Percentiles rank a stretch among this genome's conserved stretches.
Evolutionary conservation across 257 asterid species (phyloP).

Genomic region (Leonotis leonurus): DNA sequence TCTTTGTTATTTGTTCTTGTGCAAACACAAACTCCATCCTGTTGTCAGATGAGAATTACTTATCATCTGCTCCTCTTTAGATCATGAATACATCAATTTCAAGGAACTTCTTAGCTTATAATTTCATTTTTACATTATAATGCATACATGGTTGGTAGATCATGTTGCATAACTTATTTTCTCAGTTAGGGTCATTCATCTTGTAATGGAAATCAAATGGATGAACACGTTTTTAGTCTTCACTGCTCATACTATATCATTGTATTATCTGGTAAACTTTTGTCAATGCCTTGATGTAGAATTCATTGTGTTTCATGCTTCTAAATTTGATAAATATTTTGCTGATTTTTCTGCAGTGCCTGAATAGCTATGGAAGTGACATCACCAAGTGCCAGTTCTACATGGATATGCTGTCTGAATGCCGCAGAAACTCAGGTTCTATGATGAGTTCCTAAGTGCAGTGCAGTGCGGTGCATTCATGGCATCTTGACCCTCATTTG

Average conservation of each 20-base stretch:
- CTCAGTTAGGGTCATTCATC: neutral
- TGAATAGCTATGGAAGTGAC: constrained; percentile 57
- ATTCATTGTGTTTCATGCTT: neutral
- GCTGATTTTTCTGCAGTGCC: constrained; percentile 48
- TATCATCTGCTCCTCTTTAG: neutral
- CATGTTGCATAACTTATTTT: neutral
- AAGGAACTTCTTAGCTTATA: too few relatives aligned
- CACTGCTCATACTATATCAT: neutral
- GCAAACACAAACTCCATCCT: neutral
- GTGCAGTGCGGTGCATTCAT: neutral
- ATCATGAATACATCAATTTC: neutral
- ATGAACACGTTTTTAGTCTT: neutral
- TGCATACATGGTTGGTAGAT: neutral
- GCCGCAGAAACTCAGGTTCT: constrained; percentile 68
- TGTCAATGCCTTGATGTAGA: neutral
- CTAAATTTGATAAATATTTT: neutral
- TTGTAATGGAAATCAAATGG: neutral
- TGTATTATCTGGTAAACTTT: neutral
- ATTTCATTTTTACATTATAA: neutral
- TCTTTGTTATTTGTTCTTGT: neutral
- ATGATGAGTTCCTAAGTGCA: constrained; percentile 45
- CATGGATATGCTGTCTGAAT: constrained; percentile 74
- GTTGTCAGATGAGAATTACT: neutral
- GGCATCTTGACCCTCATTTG: neutral
- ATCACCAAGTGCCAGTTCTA: constrained; percentile 81